Evolutionary conservation across 352 stramenopile genomes (phyloP).

Genomic region (Discostella stelligera): DNA sequence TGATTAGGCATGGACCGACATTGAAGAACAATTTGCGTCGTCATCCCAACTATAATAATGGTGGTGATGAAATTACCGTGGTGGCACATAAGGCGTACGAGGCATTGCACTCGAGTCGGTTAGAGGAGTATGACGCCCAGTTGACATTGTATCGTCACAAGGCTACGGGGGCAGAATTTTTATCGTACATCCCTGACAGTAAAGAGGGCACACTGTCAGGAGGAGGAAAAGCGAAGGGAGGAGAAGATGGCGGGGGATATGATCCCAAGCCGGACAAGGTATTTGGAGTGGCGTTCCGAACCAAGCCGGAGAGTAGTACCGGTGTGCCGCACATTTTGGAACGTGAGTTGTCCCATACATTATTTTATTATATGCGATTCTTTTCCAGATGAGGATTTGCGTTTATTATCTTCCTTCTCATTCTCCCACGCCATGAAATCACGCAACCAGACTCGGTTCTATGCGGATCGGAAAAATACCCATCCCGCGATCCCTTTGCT

Average conservation of each 20-base stretch:
- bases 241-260: constrained; percentile 1
- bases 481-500: constrained; percentile 95
- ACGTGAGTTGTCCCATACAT: constrained; percentile 34
- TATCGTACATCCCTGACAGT: constrained; percentile 70
- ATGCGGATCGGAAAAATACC: constrained; percentile 91
- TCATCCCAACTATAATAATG: not conserved
- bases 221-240: not conserved
- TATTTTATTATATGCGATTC: no score
- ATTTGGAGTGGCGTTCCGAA: constrained; percentile 93
- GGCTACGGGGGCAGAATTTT: constrained; percentile 69
- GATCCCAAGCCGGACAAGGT: constrained; percentile 77
- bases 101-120: constrained; percentile 49
- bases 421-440: not conserved
- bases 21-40: not conserved
- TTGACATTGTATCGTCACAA: constrained; percentile 77
- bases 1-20: not conserved
- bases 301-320: constrained; percentile 88
- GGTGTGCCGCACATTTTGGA: constrained; percentile 95
- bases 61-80: not conserved
- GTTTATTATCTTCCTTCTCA: not conserved
- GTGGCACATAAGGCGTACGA: constrained; percentile 64
- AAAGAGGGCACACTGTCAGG: constrained; percentile 8
- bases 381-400: no score
- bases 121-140: constrained; percentile 68
- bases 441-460: constrained; percentile 75